Base-by-base conservation (phyloP, 2,329 filamentous ascomycete genomes). In the Cordyceps cateniannulata region DNA sequence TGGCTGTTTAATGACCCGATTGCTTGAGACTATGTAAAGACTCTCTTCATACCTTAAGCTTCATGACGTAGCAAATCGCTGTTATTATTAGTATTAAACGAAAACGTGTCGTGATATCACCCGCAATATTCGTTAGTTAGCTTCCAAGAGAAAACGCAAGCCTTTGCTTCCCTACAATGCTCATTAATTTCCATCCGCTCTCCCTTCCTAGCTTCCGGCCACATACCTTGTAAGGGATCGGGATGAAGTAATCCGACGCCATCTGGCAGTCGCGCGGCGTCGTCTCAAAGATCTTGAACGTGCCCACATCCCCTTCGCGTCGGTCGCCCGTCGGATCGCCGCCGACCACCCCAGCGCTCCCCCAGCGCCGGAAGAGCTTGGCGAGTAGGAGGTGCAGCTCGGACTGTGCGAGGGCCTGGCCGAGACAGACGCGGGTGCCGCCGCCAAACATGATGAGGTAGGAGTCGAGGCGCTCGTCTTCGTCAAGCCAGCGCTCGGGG, bases 231-330 rank as follows among this genome's bases (percentile, higher is more conserved):
- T 71, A 74, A 22, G 73, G 72, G 18, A 75, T 71, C 8, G 73
- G 74, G 61, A 76, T 71, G 27, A 75, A 75, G 59, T 71, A 75
- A 58, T 76, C 73, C 24, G 71, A 69, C 18, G 72, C 72, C 68
- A 74, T 69, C 65, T 73, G 68, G 38, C 69, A 72, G 59, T 75
- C 73, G 53, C 67, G 66, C 9, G 69, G 65, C 40, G 69, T 69
- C 14, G 72, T 75, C 61, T 76, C 68, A 49, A 70, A 75, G 52
- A 76, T 69, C 59, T 66, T 71, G 12, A 75, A 61, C 8, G 67
- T 66, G 2, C 74, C 74, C 9, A 72, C 63, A 52, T 75, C 73
- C 24, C 70, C 73, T 5, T 64, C 59, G 32, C 72, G 65, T 20
- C 68, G 55, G 49, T 75, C 73, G n/a, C 69, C 71, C 9, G 70